Evolutionary conservation across 1,284 basidiomycete species (phyloP).

Genomic region (Exobasidium rhododendri): DNA sequence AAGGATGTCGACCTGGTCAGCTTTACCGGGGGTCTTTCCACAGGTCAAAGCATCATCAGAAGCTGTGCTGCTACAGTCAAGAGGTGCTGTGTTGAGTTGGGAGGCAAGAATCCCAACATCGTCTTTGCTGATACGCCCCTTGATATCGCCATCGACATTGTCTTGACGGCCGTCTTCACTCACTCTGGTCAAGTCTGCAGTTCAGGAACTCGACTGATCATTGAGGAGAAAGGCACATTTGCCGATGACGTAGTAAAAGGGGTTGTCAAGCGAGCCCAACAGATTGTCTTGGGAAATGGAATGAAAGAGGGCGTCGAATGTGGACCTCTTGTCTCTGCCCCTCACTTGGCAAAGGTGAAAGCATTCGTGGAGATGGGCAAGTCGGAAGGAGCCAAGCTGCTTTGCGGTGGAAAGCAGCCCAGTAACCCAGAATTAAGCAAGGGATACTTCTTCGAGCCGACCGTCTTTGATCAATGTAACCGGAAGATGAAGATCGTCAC

Average conservation of each 20-base stretch:
- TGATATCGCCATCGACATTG: conserved; percentile 51
- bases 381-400: conserved; percentile 44
- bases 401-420: conserved; percentile 44
- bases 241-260: conserved; percentile 49
- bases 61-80: conserved; percentile 49
- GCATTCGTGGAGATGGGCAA: conserved; percentile 39
- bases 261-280: conserved; percentile 47
- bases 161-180: conserved; percentile 50
- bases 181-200: conserved; percentile 55
- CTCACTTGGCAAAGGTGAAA: conserved; percentile 47
- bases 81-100: conserved; percentile 52
- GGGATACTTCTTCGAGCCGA: conserved; percentile 53
- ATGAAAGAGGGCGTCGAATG: conserved; percentile 46
- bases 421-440: conserved; percentile 45
- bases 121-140: conserved; percentile 53
- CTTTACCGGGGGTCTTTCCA: conserved; percentile 52
- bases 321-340: conserved; percentile 49
- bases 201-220: conserved; percentile 49
- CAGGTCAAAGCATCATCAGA: conserved; percentile 45
- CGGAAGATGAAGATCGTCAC: conserved; percentile 53
- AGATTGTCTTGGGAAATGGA: conserved; percentile 49
- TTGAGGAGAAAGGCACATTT: conserved; percentile 47
- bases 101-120: conserved; percentile 54
- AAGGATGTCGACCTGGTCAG: conserved; percentile 51
- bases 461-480: conserved; percentile 50